Base-by-base conservation (phyloP, 192 early-diverging fungal genomes). In the Kickxella alabastrina region DNA sequence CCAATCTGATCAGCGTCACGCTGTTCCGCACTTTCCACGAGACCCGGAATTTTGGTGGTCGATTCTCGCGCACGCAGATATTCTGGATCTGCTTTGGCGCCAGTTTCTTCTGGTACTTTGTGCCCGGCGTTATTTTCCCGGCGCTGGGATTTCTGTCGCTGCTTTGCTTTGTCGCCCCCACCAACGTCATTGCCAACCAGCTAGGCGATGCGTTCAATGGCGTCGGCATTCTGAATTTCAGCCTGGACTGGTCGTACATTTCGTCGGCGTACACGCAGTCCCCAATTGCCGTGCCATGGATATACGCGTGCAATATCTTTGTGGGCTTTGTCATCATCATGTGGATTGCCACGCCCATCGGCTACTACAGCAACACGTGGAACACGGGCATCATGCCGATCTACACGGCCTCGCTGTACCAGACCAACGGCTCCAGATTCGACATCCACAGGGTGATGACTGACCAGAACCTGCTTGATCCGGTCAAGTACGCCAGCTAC, bases 1-100 rank as follows among this genome's bases (percentile, higher is more conserved):
- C 80, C 3, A 86, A 79, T 25, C 78, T 97, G 25, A 78, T 88
- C 28, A 83, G 82, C 38, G 83, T 89, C 24, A 83, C 88, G 10
- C 65, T 93, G 19, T 89, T 91, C 67, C 81, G 82, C 14, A 83
- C 87, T 2, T 80, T 92, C 39, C 89, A 94, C 59, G 81, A 86
- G 38, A 25, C 48, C 45, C 79, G 83, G 52, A 15, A 68, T 75
- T 36, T 69, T 56, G 66, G 61, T 21, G 62, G 57, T n/a, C 62
- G 53, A 21, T 65, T 85, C 27, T 62, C 78, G 6, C 74, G 82
- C 26, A 79, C 78, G 10, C 49, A 75, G 41, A 18, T 80, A 6
- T 85, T 85, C 35, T 75, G 69, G 66, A 52, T 63, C 22, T 76
- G 49, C 52, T 77, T 79, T 59, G 35, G 31, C 15, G 47, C 34